Evolutionary conservation across 2,329 filamentous ascomycete species (phyloP), one percentile per base, ranked within the genome.

Genomic region (Westerdykella sp.): DNA sequence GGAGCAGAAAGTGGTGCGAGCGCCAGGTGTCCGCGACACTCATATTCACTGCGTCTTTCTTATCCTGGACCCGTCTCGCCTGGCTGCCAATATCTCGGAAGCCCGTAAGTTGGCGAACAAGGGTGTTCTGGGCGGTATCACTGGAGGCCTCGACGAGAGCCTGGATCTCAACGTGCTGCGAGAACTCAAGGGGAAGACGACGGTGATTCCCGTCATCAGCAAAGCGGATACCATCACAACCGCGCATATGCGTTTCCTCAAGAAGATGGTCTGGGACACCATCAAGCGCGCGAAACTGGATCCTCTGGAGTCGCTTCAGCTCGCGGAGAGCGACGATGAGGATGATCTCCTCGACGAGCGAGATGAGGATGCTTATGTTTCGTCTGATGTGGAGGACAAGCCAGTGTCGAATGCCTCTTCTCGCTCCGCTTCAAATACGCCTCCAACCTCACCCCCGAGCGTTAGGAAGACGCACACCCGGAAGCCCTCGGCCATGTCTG

Each of bases 211-310:
- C 0, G 83, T 98, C 45, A 91, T 98, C 60, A 86, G 89, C 63
- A 98, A 98, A 70, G 91, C 93, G 32, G 93, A 98, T 65, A 96
- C 90, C 12, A 85, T 97, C 56, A 97, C 93, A n/a, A 83, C 85
- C 0, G 85, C 86, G 41, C 93, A 98, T 69, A 97, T 97, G 93
- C 76, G 80, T 37, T 83, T 87, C 57, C 78, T 98, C 53, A 96
- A 96, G 74, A 88, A 84, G 69, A 83, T 84, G 11, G 90, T 98
- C 28, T 94, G 87, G 81, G 81, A 87, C 42, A 90, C 85, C 55
- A 75, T 98, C 49, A 91, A 93, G 70, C 82, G 81, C 59, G 83
- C 88, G 12, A 86, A 85, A 52, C 76, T 98, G 42, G 90, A 98
- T 59, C 91, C 91, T 2, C 73, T 98, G 21, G 88, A 94, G 64